Percentiles rank a stretch among this genome's conserved stretches.
phyloP scores from a whole-genome alignment of 73 alveolate species.

The Symbiodinium natans region DNA sequence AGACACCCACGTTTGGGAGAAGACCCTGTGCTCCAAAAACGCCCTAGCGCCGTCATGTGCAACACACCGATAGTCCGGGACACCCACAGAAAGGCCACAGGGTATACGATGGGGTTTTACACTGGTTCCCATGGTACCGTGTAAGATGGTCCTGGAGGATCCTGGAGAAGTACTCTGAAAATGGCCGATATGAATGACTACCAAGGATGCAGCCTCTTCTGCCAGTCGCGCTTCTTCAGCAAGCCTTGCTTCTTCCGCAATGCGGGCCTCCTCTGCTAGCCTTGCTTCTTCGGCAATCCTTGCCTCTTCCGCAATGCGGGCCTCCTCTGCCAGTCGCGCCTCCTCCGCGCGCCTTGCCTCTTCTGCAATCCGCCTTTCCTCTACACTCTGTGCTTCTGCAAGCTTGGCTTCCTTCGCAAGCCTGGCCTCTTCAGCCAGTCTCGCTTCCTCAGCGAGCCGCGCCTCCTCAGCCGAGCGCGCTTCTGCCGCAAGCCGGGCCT shows the following conservation, averaged over 20 bases:
- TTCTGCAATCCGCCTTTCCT: slow-evolving; percentile 19
- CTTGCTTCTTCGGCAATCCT: slow-evolving; percentile 58
- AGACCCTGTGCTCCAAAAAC: no score
- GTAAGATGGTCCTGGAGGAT: no score
- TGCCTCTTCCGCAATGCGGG: slow-evolving; percentile 54
- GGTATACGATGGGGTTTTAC: no score
- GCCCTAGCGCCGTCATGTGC: no score
- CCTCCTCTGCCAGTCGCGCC: slow-evolving; percentile 58
- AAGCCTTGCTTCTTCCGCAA: slow-evolving; percentile 61
- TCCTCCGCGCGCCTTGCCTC: slow-evolving; percentile 37
- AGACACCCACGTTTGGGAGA: no score
- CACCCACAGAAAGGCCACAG: no score
- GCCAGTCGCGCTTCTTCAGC: slow-evolving; percentile 72
- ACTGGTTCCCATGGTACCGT: no score
- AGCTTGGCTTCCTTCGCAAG: slow-evolving; percentile 42
- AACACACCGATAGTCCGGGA: no score
- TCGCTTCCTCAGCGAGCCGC: not conserved
- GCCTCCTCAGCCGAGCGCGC: slow-evolving; percentile 23
- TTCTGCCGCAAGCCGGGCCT: slow-evolving; percentile 4
- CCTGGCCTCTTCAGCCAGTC: slow-evolving; percentile 64
- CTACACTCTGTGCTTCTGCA: slow-evolving; percentile 42
- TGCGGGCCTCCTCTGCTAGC: slow-evolving; percentile 49
- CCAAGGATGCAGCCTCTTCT: slow-evolving; percentile 8
- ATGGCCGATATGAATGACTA: no score
- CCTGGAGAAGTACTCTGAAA: no score